Conservation (phyloP, 2,329 filamentous ascomycete species). For the Hymenoscyphus fraxineus region DNA sequence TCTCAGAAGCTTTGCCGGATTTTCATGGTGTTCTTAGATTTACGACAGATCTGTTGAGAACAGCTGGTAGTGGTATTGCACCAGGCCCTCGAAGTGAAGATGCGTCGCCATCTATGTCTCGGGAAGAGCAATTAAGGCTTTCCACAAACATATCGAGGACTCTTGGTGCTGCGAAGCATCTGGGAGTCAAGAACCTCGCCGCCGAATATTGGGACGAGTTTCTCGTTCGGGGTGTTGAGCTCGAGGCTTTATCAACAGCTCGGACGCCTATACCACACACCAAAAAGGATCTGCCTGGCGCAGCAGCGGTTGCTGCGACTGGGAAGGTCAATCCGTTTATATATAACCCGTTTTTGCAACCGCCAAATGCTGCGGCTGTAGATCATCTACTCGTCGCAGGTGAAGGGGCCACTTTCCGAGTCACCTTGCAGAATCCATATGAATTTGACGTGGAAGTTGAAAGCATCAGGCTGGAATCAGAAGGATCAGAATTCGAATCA, state of each 20-base stretch:
- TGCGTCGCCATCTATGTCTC: conserved; percentile 64
- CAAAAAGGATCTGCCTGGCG: conserved; percentile 45
- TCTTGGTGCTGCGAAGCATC: conserved; percentile 67
- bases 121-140: conserved; percentile 83
- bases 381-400: conserved; percentile 73
- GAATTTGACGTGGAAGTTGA: conserved; percentile 92
- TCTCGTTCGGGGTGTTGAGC: conserved; percentile 70
- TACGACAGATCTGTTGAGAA: conserved; percentile 77
- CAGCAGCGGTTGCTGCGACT: conserved; percentile 38
- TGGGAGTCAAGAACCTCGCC: conserved; percentile 66
- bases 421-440: conserved; percentile 90
- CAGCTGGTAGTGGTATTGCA: conserved; percentile 75
- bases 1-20: conserved; percentile 90
- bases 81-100: conserved; percentile 66
- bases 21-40: conserved; percentile 86
- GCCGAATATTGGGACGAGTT: conserved; percentile 98
- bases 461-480: conserved; percentile 68
- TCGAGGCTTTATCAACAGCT: conserved; percentile 59
- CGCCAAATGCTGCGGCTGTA: conserved; percentile 52
- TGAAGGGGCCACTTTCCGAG: conserved; percentile 71
- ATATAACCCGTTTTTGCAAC: conserved; percentile 87
- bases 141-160: conserved; percentile 83
- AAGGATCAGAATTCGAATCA: conserved; percentile 69
- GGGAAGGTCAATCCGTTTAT: conserved; percentile 74
- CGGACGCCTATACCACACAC: conserved; percentile 64